Conservation (phyloP, 495 filamentous ascomycete species). For the Aspergillus heteromorphus region DNA sequence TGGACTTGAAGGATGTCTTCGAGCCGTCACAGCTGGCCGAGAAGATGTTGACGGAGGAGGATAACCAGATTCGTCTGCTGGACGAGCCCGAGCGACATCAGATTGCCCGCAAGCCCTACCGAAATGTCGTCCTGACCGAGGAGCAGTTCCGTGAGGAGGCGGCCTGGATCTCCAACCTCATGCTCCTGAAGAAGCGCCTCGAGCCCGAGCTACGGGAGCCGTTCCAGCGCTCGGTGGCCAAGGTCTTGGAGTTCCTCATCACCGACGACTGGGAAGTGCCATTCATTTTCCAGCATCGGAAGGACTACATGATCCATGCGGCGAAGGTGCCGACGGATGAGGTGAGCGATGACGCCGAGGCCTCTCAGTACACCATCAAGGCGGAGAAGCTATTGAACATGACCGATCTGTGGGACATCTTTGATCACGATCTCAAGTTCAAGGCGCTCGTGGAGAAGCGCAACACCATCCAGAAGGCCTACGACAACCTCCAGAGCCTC, state of each 20-base stretch:
- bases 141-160: slow-evolving; percentile 86
- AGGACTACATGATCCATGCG: slow-evolving; percentile 94
- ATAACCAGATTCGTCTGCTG: slow-evolving; percentile 77
- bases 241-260: slow-evolving; percentile 92
- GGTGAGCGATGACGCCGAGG: slow-evolving; percentile 57
- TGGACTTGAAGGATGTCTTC: slow-evolving; percentile 97
- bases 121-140: slow-evolving; percentile 64
- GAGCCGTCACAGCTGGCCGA: slow-evolving; percentile 91
- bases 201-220: slow-evolving; percentile 65
- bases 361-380: slow-evolving; percentile 63
- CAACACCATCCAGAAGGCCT: slow-evolving; percentile 69
- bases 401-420: slow-evolving; percentile 88
- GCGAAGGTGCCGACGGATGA: slow-evolving; percentile 58
- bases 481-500: slow-evolving; percentile 60
- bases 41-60: slow-evolving; percentile 90
- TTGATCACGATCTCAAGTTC: slow-evolving; percentile 93
- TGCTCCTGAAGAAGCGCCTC: slow-evolving; percentile 79
- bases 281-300: slow-evolving; percentile 95
- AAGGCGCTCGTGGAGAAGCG: slow-evolving; percentile 85
- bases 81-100: slow-evolving; percentile 96
- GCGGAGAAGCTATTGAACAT: slow-evolving; percentile 89
- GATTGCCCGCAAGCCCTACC: slow-evolving; percentile 81
- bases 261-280: slow-evolving; percentile 91
- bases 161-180: slow-evolving; percentile 80
- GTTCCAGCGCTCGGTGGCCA: slow-evolving; percentile 80